phyloP scores from a whole-genome alignment of 352 stramenopile species.

The Aphanomyces invadans region DNA sequence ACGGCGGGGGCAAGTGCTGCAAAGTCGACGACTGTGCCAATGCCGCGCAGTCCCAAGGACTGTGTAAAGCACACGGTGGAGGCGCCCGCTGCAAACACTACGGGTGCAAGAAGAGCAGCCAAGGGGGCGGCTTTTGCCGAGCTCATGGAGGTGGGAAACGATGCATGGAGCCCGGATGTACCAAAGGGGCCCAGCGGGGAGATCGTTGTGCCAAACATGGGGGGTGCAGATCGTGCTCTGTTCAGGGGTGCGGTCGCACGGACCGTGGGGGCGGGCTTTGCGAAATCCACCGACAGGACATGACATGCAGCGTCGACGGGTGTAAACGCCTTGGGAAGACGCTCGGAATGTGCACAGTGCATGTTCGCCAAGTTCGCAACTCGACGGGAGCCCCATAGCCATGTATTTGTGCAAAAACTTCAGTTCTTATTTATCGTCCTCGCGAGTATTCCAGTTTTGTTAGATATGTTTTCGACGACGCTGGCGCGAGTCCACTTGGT shows the following conservation, averaged over 20 bases:
- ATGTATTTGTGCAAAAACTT: too few species aligned
- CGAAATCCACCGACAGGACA: slow-evolving; percentile 49
- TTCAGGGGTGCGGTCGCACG: slow-evolving; percentile 33
- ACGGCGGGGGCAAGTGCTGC: slow-evolving; percentile 35
- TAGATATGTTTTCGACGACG: too few species aligned
- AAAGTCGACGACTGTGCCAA: slow-evolving; percentile 33
- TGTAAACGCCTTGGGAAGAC: slow-evolving; percentile 79
- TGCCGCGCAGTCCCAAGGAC: slow-evolving; percentile 35
- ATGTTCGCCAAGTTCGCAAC: slow-evolving; percentile 49
- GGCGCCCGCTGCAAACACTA: slow-evolving; percentile 38
- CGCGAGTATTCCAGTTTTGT: too few species aligned
- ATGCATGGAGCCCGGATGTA: slow-evolving; percentile 40
- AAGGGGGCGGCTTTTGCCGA: slow-evolving; percentile 39
- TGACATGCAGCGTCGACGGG: slow-evolving; percentile 69
- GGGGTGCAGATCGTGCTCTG: slow-evolving; percentile 30
- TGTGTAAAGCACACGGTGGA: slow-evolving; percentile 41
- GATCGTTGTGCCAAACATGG: slow-evolving; percentile 43
- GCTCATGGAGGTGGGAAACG: slow-evolving; percentile 45
- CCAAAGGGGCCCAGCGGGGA: slow-evolving; percentile 39
- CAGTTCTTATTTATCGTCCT: too few species aligned
- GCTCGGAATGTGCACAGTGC: slow-evolving; percentile 84
- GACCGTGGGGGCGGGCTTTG: slow-evolving; percentile 47
- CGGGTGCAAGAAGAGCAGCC: slow-evolving; percentile 35
- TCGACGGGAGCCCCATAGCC: background rate
- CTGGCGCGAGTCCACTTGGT: too few species aligned